phyloP scores from a whole-genome alignment of 225 moss, liverwort and hornwort species.

The Pleurozium schreberi region DNA sequence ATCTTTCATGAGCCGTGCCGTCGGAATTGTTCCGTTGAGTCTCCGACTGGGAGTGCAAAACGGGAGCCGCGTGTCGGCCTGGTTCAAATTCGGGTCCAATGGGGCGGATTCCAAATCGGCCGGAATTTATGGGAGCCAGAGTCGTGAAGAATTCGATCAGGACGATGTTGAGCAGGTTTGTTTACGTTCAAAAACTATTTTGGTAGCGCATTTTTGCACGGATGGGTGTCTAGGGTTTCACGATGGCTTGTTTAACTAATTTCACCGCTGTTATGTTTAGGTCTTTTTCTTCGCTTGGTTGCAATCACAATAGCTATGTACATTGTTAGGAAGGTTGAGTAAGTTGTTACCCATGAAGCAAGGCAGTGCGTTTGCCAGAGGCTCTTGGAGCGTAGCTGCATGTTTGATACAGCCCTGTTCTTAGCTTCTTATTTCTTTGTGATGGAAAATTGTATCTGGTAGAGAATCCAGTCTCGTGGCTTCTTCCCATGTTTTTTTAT shows the following conservation, averaged over 20 bases:
- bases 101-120: slow-evolving; percentile 30
- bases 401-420: background rate
- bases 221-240: slow-evolving; percentile 1
- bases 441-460: background rate
- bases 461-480: background rate
- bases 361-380: background rate
- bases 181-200: background rate
- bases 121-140: slow-evolving; percentile 51
- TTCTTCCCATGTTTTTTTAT: background rate
- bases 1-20: background rate
- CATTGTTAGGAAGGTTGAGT: background rate
- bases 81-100: slow-evolving; percentile 38
- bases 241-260: background rate
- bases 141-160: slow-evolving; percentile 44
- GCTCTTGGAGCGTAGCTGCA: background rate
- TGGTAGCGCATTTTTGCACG: background rate
- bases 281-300: background rate
- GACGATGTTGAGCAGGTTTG: slow-evolving; percentile 51
- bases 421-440: background rate
- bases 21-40: background rate
- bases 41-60: slow-evolving; percentile 19
- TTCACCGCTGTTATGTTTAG: background rate
- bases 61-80: slow-evolving; percentile 35
- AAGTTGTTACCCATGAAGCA: no score
- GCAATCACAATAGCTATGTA: background rate